A percentile compares a stretch with the other conserved stretches of the same genome.
Conservation (phyloP, 2,329 filamentous ascomycete genomes). For the Cercospora beticola region DNA sequence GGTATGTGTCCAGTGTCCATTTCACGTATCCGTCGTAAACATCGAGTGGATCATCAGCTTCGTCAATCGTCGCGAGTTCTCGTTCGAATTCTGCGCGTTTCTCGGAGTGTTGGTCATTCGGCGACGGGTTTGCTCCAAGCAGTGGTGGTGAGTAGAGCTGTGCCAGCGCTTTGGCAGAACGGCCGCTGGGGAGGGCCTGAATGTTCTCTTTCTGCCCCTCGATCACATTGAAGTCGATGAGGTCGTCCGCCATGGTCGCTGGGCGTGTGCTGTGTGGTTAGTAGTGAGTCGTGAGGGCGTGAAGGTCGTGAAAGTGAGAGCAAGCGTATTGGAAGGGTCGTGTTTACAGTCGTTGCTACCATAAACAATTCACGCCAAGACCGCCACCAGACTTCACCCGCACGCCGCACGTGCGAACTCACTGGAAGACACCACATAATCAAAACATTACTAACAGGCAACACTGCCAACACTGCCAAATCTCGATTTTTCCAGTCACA, state of each 20-base stretch:
- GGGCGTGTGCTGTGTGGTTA: slow-evolving; percentile 10
- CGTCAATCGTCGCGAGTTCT: slow-evolving; percentile 73
- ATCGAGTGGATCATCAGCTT: slow-evolving; percentile 93
- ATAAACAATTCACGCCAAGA: neutral
- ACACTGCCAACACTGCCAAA: neutral
- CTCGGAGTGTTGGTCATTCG: slow-evolving; percentile 73
- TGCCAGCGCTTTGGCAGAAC: slow-evolving; percentile 86
- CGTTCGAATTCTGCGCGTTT: slow-evolving; percentile 82
- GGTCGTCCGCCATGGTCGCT: slow-evolving; percentile 42
- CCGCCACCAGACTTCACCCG: neutral
- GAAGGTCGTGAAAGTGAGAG: neutral
- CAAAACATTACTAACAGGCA: neutral
- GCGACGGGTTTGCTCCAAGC: slow-evolving; percentile 41
- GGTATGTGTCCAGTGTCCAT: slow-evolving; percentile 95
- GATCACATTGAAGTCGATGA: slow-evolving; percentile 79
- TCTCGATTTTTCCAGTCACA: no score
- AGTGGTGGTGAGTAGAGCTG: slow-evolving; percentile 67
- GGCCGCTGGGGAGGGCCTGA: slow-evolving; percentile 80
- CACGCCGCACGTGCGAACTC: neutral
- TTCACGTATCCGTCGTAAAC: slow-evolving; percentile 95
- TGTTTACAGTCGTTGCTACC: slow-evolving; percentile 4
- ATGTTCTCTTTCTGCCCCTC: slow-evolving; percentile 98
- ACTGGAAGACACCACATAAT: neutral
- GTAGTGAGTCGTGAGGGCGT: slow-evolving; percentile 2
- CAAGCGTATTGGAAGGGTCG: neutral